A percentile compares a stretch with the other conserved stretches of the same genome.
Evolutionary conservation across 495 filamentous ascomycete genomes (phyloP).

Genomic region (Xylaria intraflava): DNA sequence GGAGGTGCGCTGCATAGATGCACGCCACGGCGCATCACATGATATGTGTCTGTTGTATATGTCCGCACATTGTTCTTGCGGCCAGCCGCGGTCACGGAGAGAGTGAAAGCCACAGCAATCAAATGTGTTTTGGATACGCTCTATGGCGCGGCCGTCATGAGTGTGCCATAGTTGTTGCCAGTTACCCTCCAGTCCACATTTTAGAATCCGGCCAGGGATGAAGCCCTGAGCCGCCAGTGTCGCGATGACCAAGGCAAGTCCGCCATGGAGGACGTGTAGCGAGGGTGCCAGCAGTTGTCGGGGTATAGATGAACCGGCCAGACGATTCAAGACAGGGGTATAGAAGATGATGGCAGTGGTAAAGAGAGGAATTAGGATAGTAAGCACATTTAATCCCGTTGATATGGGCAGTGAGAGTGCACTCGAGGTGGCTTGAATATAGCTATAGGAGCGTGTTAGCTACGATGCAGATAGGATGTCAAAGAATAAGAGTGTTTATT

Average conservation of each 20-base stretch:
- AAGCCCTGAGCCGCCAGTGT: slow-evolving; percentile 52
- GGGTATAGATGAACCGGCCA: slow-evolving; percentile 22
- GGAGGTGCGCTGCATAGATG: slow-evolving; percentile 17
- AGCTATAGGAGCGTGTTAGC: slow-evolving; percentile 28
- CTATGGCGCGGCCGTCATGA: slow-evolving; percentile 46
- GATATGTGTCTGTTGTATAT: slow-evolving; percentile 8
- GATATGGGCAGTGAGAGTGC: slow-evolving; percentile 48
- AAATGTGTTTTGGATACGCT: slow-evolving; percentile 56
- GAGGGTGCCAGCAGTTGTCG: slow-evolving; percentile 29
- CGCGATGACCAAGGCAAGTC: slow-evolving; percentile 47
- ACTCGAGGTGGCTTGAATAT: slow-evolving; percentile 41
- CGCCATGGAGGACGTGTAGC: slow-evolving; percentile 37
- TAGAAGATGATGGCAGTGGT: slow-evolving; percentile 36
- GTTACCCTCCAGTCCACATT: slow-evolving; percentile 45
- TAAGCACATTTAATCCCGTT: slow-evolving; percentile 38
- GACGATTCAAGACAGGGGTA: slow-evolving; percentile 12
- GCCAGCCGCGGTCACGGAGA: slow-evolving; percentile 51
- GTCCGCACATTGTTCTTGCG: slow-evolving; percentile 14
- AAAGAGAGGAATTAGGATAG: slow-evolving; percentile 47
- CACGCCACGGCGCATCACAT: slow-evolving; percentile 22
- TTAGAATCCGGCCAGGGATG: slow-evolving; percentile 36
- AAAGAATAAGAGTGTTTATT: neutral
- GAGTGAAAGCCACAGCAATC: slow-evolving; percentile 58
- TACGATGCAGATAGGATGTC: neutral
- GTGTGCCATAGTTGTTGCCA: slow-evolving; percentile 48